Conservation (phyloP, 805 yeast genomes). For the Starmerella powellii region DNA sequence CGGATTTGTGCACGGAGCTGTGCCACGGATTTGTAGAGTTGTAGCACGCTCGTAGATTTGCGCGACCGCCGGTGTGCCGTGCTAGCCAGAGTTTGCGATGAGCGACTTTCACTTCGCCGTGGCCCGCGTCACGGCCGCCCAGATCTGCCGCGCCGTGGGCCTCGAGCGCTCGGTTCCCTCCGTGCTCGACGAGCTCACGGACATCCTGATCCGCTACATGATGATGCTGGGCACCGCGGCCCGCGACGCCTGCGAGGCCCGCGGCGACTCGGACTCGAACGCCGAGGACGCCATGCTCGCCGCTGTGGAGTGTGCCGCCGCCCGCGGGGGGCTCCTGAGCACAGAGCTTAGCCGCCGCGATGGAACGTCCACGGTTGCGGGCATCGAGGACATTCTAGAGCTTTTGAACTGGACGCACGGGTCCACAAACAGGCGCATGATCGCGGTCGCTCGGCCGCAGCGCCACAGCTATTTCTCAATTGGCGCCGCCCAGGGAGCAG, state of each 20-base stretch:
- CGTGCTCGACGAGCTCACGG: slow-evolving; percentile 65
- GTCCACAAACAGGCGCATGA: slow-evolving; percentile 18
- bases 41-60: too few species aligned
- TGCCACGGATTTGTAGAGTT: too few species aligned
- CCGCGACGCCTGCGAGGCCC: slow-evolving; percentile 36
- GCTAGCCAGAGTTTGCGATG: too few species aligned
- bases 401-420: slow-evolving; percentile 41
- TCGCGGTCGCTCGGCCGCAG: slow-evolving; percentile 17
- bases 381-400: slow-evolving; percentile 35
- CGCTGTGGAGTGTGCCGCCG: slow-evolving; percentile 47
- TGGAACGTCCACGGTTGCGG: not conserved
- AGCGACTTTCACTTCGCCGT: slow-evolving; percentile 38
- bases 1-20: too few species aligned
- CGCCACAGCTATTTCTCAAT: slow-evolving; percentile 14
- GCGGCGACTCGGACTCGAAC: slow-evolving; percentile 37
- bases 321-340: slow-evolving; percentile 42
- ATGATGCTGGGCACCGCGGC: slow-evolving; percentile 43
- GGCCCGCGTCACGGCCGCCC: slow-evolving; percentile 40
- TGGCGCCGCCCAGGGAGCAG: slow-evolving; percentile 23
- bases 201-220: slow-evolving; percentile 55
- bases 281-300: slow-evolving; percentile 65
- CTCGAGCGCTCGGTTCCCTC: slow-evolving; percentile 67
- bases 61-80: too few species aligned
- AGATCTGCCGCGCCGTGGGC: slow-evolving; percentile 64
- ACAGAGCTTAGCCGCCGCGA: slow-evolving; percentile 26